phyloP scores from a whole-genome alignment of 2,329 filamentous ascomycete species.

The Blumeriella jaapii region DNA sequence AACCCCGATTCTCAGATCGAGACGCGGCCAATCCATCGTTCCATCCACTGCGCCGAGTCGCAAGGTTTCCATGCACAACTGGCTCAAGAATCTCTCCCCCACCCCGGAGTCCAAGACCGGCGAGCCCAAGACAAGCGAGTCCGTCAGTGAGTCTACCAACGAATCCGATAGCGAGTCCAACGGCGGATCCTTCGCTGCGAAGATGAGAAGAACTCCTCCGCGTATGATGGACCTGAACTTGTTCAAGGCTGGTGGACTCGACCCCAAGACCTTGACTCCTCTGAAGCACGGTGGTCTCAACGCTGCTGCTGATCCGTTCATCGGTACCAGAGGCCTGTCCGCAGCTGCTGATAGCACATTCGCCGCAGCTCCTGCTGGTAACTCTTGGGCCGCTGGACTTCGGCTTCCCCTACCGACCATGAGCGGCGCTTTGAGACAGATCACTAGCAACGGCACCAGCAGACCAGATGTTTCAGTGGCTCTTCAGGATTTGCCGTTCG shows the following conservation, averaged over 20 bases:
- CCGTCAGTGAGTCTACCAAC: no score
- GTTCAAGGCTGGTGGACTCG: slow-evolving; percentile 4
- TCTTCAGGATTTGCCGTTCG: slow-evolving; percentile 27
- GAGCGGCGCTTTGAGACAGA: slow-evolving; percentile 3
- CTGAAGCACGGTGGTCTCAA: slow-evolving; percentile 5
- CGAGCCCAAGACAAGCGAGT: no score
- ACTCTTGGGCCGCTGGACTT: slow-evolving; percentile 3
- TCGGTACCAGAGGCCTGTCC: slow-evolving; percentile 1
- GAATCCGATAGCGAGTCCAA: no score
- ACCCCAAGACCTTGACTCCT: slow-evolving; percentile 1
- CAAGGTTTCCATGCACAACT: slow-evolving; percentile 9
- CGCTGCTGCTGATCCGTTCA: slow-evolving; percentile 13
- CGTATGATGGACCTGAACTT: slow-evolving; percentile 14
- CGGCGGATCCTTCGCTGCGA: slow-evolving; percentile 2
- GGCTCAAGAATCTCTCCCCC: slow-evolving; percentile 10
- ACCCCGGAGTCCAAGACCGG: no score
- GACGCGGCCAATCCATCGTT: slow-evolving; percentile 13
- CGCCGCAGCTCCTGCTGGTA: neutral
- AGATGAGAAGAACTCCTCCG: slow-evolving; percentile 7
- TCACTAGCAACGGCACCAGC: slow-evolving; percentile 18
- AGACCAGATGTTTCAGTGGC: slow-evolving; percentile 22
- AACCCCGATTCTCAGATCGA: slow-evolving; percentile 16
- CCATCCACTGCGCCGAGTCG: slow-evolving; percentile 10
- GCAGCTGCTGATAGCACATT: slow-evolving; percentile 9
- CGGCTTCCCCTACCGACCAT: neutral